Percentiles rank a stretch among this genome's conserved stretches.
Evolutionary conservation across 441 rosid species (phyloP).

Genomic region (Raphanus hybrid): DNA sequence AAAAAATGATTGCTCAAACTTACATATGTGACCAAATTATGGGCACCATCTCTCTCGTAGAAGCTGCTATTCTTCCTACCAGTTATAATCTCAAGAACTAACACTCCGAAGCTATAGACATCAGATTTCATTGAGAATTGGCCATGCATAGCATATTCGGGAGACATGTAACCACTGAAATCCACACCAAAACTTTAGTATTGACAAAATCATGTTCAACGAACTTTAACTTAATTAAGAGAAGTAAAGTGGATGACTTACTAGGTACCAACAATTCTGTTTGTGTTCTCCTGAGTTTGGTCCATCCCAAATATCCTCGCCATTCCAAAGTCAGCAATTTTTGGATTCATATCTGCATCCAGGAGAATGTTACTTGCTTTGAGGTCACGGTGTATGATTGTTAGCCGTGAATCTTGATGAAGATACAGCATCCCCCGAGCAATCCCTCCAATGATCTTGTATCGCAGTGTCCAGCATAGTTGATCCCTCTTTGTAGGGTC

Average conservation of each 20-base stretch:
- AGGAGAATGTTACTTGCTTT: conserved; percentile 31
- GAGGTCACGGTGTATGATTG: conserved; percentile 41
- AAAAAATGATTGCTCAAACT: conserved; percentile 24
- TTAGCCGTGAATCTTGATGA: conserved; percentile 53
- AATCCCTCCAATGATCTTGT: conserved; percentile 41
- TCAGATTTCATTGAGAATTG: conserved; percentile 52
- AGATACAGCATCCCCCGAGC: conserved; percentile 53
- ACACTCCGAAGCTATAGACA: conserved; percentile 52
- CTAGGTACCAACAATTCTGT: conserved; percentile 46
- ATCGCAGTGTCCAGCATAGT: conserved; percentile 45
- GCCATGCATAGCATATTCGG: conserved; percentile 53
- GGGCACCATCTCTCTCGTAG: conserved; percentile 23
- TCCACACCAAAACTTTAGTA: not conserved
- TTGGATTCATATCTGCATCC: conserved; percentile 27
- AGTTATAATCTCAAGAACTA: conserved; percentile 49
- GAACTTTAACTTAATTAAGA: not conserved
- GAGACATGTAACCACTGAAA: conserved; percentile 55
- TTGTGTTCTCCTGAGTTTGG: conserved; percentile 41
- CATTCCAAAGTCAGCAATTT: conserved; percentile 33
- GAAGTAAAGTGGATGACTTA: conserved; percentile 8
- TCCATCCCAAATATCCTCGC: conserved; percentile 46
- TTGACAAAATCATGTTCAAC: not conserved
- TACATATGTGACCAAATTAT: conserved; percentile 46
- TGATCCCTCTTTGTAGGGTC: conserved; percentile 33
- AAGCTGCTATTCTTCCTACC: conserved; percentile 45